Evolutionary conservation across 495 filamentous ascomycete species (phyloP).

Genomic region (Penicillium samsonianum): DNA sequence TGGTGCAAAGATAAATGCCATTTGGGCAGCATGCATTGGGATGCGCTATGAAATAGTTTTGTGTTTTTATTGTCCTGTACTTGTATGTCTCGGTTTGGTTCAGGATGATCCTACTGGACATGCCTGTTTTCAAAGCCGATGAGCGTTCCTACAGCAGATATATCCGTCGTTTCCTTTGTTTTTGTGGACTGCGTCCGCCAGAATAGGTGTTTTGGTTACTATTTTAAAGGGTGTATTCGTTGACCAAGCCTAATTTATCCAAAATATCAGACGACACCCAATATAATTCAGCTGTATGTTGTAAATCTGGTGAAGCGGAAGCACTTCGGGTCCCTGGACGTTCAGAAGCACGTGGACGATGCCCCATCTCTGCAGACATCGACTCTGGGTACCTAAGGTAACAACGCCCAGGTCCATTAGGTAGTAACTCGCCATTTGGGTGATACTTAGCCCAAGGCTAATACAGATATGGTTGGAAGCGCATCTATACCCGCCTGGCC

Average conservation of each 20-base stretch:
- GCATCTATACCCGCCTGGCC: conserved; percentile 5
- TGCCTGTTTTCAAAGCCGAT: conserved; percentile 11
- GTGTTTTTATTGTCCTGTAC: conserved; percentile 26
- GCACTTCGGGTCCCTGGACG: background rate
- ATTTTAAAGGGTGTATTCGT: background rate
- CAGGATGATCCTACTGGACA: conserved; percentile 12
- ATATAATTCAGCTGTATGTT: background rate
- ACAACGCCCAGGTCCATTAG: background rate
- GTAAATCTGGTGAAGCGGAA: background rate
- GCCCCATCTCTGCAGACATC: background rate
- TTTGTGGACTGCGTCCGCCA: conserved; percentile 11
- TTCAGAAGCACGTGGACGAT: background rate
- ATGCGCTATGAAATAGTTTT: conserved; percentile 30
- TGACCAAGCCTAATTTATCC: background rate
- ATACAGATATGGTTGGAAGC: conserved; percentile 5
- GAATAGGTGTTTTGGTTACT: conserved; percentile 1
- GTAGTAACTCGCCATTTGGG: background rate
- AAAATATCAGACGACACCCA: background rate
- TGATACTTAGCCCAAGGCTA: background rate
- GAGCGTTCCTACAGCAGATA: conserved; percentile 17
- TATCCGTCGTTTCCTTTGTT: conserved; percentile 16
- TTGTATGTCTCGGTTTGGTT: conserved; percentile 27
- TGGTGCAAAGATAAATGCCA: conserved; percentile 15
- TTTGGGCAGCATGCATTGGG: conserved; percentile 25
- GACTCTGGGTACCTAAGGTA: background rate